phyloP scores from a whole-genome alignment of 371 early-diverging fungal species.

The Entomophthora muscae region DNA sequence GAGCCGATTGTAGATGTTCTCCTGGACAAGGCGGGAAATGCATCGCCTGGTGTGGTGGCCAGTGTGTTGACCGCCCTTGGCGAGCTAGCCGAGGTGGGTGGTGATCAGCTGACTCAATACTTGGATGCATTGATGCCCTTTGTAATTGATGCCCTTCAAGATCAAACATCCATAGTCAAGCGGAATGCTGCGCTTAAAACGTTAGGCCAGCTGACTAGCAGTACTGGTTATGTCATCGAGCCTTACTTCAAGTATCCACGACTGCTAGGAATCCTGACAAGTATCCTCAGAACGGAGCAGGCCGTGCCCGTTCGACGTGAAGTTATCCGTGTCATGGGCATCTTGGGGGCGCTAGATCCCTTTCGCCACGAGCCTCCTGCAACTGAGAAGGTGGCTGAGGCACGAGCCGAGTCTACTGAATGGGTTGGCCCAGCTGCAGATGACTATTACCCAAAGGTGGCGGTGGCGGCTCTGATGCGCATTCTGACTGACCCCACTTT shows the following conservation, averaged over 20 bases:
- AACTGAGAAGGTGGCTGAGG: conserved; percentile 33
- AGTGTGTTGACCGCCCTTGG: conserved; percentile 71
- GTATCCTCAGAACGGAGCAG: conserved; percentile 73
- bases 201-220: conserved; percentile 64
- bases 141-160: conserved; percentile 80
- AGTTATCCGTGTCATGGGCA: conserved; percentile 79
- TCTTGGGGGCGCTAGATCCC: conserved; percentile 91
- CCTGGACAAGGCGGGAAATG: conserved; percentile 62
- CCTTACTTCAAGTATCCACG: conserved; percentile 83
- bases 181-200: conserved; percentile 78
- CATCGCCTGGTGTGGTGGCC: conserved; percentile 64
- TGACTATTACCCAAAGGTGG: conserved; percentile 76
- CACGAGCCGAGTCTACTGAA: not conserved
- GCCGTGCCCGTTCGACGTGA: conserved; percentile 49
- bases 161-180: conserved; percentile 69
- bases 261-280: conserved; percentile 57
- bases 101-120: conserved; percentile 68
- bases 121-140: conserved; percentile 65
- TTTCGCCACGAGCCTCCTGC: conserved; percentile 54
- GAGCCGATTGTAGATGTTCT: conserved; percentile 72
- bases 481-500: conserved; percentile 74
- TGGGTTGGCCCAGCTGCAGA: conserved; percentile 49
- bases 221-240: conserved; percentile 78
- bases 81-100: conserved; percentile 69
- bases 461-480: conserved; percentile 74